phyloP scores from a whole-genome alignment of 441 rosid species.

The Gossypium laxum region DNA sequence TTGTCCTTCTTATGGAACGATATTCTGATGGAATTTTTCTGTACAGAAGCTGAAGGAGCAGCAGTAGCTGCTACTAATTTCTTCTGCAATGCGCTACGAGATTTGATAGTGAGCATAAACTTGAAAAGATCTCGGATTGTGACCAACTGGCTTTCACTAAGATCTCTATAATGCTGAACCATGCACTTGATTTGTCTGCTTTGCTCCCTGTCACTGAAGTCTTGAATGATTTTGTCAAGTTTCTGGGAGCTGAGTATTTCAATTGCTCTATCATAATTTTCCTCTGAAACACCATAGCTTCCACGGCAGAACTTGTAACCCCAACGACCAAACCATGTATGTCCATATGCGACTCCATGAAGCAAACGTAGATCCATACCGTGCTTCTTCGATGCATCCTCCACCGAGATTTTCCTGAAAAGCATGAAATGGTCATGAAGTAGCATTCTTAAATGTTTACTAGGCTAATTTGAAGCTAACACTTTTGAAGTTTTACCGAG shows the following conservation, averaged over 20 bases:
- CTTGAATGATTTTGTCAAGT: conserved; percentile 41
- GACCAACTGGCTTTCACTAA: conserved; percentile 51
- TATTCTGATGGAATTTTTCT: conserved; percentile 23
- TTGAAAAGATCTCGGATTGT: conserved; percentile 59
- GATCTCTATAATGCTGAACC: conserved; percentile 38
- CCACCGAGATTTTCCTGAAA: conserved; percentile 57
- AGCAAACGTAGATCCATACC: conserved; percentile 60
- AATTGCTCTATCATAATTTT: conserved; percentile 44
- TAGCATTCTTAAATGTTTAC: neutral
- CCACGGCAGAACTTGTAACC: conserved; percentile 66
- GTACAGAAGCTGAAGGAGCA: conserved; percentile 14
- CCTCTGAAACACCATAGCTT: conserved; percentile 63
- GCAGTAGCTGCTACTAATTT: conserved; percentile 21
- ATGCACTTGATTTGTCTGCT: conserved; percentile 34
- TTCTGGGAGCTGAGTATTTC: conserved; percentile 52
- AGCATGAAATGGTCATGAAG: neutral
- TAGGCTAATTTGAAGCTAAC: conserved; percentile 4
- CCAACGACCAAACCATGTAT: conserved; percentile 85
- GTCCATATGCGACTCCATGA: conserved; percentile 75
- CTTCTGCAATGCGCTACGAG: conserved; percentile 29
- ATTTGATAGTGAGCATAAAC: conserved; percentile 57
- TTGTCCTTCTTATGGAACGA: conserved; percentile 25
- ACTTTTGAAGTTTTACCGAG: conserved; percentile 32
- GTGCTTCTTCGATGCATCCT: conserved; percentile 61
- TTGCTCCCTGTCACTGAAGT: conserved; percentile 27